Percentiles rank a stretch among this genome's conserved stretches.
Conservation (phyloP, 257 asterid genomes). For the Nicotiana noctiflora region DNA sequence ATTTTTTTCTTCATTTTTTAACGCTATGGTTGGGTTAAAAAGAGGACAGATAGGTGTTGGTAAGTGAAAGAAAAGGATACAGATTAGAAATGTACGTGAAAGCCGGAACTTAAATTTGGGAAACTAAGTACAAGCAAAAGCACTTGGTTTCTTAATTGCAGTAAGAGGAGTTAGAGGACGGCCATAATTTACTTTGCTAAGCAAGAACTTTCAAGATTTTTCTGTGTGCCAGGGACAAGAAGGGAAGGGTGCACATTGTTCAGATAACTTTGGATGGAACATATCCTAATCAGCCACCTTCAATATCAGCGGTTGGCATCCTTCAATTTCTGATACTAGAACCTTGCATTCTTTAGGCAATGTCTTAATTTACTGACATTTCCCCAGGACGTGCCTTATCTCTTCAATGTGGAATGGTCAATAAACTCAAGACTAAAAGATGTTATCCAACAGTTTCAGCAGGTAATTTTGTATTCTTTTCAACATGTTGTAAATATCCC, state of each 20-base stretch:
- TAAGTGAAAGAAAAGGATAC: background rate
- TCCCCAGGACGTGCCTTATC: constrained; percentile 58
- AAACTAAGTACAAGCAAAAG: background rate
- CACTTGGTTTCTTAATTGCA: background rate
- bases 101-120: too few relatives aligned
- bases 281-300: constrained; percentile 63
- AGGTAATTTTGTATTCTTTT: constrained; percentile 27
- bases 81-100: background rate
- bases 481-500: background rate
- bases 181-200: too few relatives aligned
- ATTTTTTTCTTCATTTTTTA: background rate
- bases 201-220: constrained; percentile 3
- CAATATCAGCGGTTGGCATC: constrained; percentile 52
- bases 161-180: background rate
- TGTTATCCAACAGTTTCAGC: constrained; percentile 52
- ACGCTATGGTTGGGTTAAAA: background rate
- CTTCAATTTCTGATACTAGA: constrained; percentile 1
- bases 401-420: constrained; percentile 52
- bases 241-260: constrained; percentile 54
- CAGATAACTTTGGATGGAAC: constrained; percentile 47
- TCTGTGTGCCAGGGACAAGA: constrained; percentile 43
- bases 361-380: constrained; percentile 7
- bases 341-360: background rate
- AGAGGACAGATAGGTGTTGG: background rate
- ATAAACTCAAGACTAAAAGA: constrained; percentile 46